These are phyloP conservation scores for Parasitella parasitica DNA, from an alignment of 371 early-diverging fungal species.

Conservation along the genomic window DNA sequence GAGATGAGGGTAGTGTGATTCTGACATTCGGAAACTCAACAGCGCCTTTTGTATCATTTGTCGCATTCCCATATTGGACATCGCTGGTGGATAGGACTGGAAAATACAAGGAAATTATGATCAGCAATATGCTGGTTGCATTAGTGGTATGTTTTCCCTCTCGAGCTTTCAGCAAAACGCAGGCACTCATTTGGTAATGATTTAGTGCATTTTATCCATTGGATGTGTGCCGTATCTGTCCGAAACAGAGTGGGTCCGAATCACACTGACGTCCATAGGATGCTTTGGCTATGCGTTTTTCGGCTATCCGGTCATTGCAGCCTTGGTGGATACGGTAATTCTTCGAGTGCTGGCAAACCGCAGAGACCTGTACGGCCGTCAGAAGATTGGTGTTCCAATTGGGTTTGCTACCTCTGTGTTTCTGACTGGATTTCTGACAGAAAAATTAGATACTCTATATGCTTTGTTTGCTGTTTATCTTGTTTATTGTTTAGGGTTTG, in stretches of 20 bases:
- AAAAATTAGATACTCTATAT: constrained; percentile 23
- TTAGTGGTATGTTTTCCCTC: constrained; percentile 20
- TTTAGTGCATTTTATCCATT: constrained; percentile 29
- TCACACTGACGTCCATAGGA: constrained; percentile 21
- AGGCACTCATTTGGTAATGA: not conserved
- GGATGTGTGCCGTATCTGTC: constrained; percentile 28
- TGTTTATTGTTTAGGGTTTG: constrained; percentile 18
- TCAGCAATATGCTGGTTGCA: constrained; percentile 33
- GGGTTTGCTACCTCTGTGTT: constrained; percentile 36
- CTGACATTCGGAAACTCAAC: not conserved
- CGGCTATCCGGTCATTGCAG: constrained; percentile 38
- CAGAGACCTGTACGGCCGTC: constrained; percentile 35
- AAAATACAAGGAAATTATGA: constrained; percentile 31
- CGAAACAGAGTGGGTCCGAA: constrained; percentile 10
- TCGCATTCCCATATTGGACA: constrained; percentile 43
- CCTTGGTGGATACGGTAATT: constrained; percentile 27
- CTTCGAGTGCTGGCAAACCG: constrained; percentile 26
- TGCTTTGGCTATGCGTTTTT: constrained; percentile 41
- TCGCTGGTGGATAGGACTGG: constrained; percentile 25
- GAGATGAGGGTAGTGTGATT: too few species aligned
- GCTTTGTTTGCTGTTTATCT: constrained; percentile 32
- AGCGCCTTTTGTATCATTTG: constrained; percentile 41
- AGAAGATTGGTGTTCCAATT: constrained; percentile 36
- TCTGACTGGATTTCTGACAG: constrained; percentile 29
- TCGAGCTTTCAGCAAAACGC: constrained; percentile 9